These are phyloP conservation scores for Solanum piurae DNA, from an alignment of 257 asterid genomes.

Conservation along the genomic window DNA sequence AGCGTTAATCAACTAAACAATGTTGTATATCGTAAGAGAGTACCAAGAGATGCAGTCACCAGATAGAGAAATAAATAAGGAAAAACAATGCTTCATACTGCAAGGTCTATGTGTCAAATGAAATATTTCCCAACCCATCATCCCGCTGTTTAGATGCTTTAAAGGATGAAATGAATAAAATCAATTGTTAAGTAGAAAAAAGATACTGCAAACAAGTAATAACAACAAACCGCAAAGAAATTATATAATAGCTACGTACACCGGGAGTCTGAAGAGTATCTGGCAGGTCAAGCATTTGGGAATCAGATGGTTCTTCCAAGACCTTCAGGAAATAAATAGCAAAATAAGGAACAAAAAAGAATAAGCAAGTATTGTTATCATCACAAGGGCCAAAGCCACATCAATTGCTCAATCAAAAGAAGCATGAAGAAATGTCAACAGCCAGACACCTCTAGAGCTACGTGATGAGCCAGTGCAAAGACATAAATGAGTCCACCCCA, in stretches of 20 bases:
- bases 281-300: slow-evolving; percentile 37
- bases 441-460: neutral
- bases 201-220: neutral
- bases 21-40: neutral
- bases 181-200: neutral
- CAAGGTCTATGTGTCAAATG: neutral
- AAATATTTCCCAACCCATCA: neutral
- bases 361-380: slow-evolving; percentile 1
- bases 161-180: neutral
- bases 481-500: neutral
- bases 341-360: neutral
- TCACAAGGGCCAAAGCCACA: neutral
- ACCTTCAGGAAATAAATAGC: slow-evolving; percentile 26
- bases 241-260: slow-evolving; percentile 29
- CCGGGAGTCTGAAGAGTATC: slow-evolving; percentile 70
- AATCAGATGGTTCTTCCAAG: slow-evolving; percentile 53
- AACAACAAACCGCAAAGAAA: neutral
- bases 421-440: neutral
- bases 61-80: neutral
- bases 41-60: neutral
- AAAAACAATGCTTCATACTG: neutral
- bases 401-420: neutral
- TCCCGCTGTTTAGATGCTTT: neutral
- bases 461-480: neutral
- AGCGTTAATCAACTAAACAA: neutral